Evolutionary conservation across 1,284 basidiomycete species (phyloP).

Genomic region (Mycena citricolor): DNA sequence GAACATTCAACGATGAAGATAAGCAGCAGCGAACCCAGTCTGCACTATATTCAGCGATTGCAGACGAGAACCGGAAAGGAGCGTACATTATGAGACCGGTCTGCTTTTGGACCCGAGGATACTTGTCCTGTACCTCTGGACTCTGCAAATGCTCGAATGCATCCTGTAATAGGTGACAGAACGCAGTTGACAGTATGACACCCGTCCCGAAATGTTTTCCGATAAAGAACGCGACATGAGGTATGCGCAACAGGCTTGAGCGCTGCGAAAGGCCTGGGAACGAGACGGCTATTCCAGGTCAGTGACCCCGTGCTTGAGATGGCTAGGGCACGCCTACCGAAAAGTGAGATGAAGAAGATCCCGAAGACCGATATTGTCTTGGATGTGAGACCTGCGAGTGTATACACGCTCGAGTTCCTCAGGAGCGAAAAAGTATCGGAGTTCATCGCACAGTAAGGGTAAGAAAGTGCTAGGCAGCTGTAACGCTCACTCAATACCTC

Average conservation of each 20-base stretch:
- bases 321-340: conserved; percentile 31
- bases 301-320: conserved; percentile 15
- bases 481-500: no score
- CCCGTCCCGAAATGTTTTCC: conserved; percentile 83
- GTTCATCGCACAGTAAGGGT: no score
- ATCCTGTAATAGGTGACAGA: conserved; percentile 75
- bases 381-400: no score
- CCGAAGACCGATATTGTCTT: conserved; percentile 30
- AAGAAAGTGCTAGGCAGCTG: no score
- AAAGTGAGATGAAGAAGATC: conserved; percentile 45
- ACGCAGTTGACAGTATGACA: conserved; percentile 79
- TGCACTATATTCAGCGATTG: conserved; percentile 29
- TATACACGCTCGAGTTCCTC: no score
- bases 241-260: conserved; percentile 54
- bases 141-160: conserved; percentile 61
- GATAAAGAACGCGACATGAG: conserved; percentile 68
- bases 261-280: conserved; percentile 66
- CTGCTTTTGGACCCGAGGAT: conserved; percentile 50
- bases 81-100: conserved; percentile 73
- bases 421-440: no score
- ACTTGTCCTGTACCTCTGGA: conserved; percentile 44
- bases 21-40: conserved; percentile 58
- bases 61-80: neutral
- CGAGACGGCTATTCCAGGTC: conserved; percentile 45
- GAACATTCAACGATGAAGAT: conserved; percentile 79